phyloP scores from a whole-genome alignment of 1,284 basidiomycete genomes.

The Xerocomus nothofagi region DNA sequence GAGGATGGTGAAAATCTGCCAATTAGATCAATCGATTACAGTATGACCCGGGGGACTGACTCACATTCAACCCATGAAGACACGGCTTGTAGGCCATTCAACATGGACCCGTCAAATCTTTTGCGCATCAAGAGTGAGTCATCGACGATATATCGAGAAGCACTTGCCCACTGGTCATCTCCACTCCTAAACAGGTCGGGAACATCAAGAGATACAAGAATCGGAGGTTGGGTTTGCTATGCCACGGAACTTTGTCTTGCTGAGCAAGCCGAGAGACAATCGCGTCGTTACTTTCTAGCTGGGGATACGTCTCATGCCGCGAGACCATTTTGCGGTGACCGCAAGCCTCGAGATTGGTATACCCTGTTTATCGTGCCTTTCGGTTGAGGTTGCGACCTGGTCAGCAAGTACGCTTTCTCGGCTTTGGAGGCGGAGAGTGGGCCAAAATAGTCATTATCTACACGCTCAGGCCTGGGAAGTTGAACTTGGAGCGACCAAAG shows the following conservation, averaged over 20 bases:
- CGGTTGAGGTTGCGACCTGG: too few species aligned
- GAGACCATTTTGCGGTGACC: neutral
- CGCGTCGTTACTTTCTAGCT: conserved; percentile 28
- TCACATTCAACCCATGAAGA: conserved; percentile 24
- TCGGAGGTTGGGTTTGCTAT: conserved; percentile 41
- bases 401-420: too few species aligned
- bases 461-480: too few species aligned
- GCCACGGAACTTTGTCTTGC: conserved; percentile 54
- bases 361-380: too few species aligned
- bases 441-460: too few species aligned
- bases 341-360: neutral
- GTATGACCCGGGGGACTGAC: neutral
- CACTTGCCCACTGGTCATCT: conserved; percentile 58
- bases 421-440: too few species aligned
- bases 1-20: conserved; percentile 19
- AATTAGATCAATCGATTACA: neutral
- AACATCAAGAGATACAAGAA: conserved; percentile 47
- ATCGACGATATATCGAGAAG: conserved; percentile 17
- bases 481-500: too few species aligned
- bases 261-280: conserved; percentile 45
- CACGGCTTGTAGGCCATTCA: conserved; percentile 22
- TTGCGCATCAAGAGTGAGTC: neutral
- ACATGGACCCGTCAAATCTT: conserved; percentile 13
- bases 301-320: neutral
- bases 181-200: conserved; percentile 59